Conservation (phyloP, 2,329 filamentous ascomycete species). For the Penicillium sp. region DNA sequence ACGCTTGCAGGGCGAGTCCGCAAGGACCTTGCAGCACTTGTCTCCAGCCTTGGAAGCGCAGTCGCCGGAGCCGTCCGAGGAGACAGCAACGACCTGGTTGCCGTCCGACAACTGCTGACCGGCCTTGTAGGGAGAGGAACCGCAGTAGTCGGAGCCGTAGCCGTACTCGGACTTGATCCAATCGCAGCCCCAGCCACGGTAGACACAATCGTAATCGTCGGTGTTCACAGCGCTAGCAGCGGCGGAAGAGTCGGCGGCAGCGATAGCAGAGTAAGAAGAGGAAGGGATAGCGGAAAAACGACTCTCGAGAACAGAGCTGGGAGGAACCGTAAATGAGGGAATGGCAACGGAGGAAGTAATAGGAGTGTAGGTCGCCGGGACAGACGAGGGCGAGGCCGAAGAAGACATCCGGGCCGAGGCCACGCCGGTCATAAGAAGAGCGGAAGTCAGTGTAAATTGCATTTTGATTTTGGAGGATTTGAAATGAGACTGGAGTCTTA, state of each 20-base stretch:
- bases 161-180: slow-evolving; percentile 11
- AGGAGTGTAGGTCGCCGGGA: not conserved
- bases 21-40: slow-evolving; percentile 7
- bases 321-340: not conserved
- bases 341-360: not conserved
- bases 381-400: not conserved
- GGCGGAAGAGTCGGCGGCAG: not conserved
- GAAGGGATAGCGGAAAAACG: not conserved
- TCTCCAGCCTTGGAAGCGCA: slow-evolving; percentile 2
- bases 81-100: slow-evolving; percentile 5
- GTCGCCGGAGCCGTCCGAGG: slow-evolving; percentile 5
- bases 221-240: not conserved
- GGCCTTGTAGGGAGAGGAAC: slow-evolving; percentile 2
- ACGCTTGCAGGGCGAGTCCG: slow-evolving; percentile 4
- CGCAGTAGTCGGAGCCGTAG: slow-evolving; percentile 9
- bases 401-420: not conserved
- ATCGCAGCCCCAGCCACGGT: slow-evolving; percentile 5
- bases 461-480: not conserved
- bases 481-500: not conserved
- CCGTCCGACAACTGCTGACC: slow-evolving; percentile 5
- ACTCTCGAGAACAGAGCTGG: not conserved
- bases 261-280: not conserved
- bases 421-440: slow-evolving; percentile 1
- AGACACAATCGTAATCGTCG: slow-evolving; percentile 10
- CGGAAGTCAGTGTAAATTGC: not conserved